A percentile compares a stretch with the other conserved stretches of the same genome.
Conservation (phyloP, 768 basidiomycete species). For the Macrolepiota fuliginosa region DNA sequence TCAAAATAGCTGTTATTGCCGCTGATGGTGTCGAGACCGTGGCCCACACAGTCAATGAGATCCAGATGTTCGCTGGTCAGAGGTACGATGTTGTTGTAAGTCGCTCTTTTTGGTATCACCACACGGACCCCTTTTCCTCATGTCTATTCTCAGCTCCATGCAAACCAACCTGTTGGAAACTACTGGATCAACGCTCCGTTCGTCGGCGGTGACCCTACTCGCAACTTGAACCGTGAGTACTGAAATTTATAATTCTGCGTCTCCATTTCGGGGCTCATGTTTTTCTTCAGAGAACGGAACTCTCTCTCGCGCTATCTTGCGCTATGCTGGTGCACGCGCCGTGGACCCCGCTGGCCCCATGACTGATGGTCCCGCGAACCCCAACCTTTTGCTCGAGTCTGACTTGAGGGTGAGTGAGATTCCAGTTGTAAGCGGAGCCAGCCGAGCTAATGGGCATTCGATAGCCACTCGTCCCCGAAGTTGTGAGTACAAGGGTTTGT, state of each 20-base stretch:
- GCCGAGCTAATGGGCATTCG: background rate
- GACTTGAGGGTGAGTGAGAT: slow-evolving; percentile 8
- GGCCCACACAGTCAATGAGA: slow-evolving; percentile 27
- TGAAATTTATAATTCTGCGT: slow-evolving; percentile 22
- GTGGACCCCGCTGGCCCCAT: slow-evolving; percentile 29
- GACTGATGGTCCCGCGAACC: slow-evolving; percentile 18
- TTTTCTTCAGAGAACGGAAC: slow-evolving; percentile 25
- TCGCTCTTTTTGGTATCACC: background rate
- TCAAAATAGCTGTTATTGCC: slow-evolving; percentile 13
- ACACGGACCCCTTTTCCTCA: background rate
- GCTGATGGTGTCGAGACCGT: slow-evolving; percentile 28
- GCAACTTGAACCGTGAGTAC: slow-evolving; percentile 8
- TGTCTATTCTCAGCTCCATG: slow-evolving; percentile 19
- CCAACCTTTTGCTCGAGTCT: slow-evolving; percentile 26
- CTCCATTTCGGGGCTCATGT: background rate
- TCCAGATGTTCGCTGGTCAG: slow-evolving; percentile 35
- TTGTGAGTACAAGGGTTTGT: background rate
- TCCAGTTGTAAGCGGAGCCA: background rate
- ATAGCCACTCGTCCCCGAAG: slow-evolving; percentile 17
- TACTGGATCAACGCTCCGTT: slow-evolving; percentile 38
- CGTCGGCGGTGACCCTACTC: slow-evolving; percentile 21
- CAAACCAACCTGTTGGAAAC: slow-evolving; percentile 19
- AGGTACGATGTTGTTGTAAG: slow-evolving; percentile 24
- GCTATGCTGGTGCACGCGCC: slow-evolving; percentile 36
- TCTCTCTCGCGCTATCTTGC: slow-evolving; percentile 33